Base-by-base conservation (phyloP, 768 basidiomycete genomes). In the Suillus sp. region DNA sequence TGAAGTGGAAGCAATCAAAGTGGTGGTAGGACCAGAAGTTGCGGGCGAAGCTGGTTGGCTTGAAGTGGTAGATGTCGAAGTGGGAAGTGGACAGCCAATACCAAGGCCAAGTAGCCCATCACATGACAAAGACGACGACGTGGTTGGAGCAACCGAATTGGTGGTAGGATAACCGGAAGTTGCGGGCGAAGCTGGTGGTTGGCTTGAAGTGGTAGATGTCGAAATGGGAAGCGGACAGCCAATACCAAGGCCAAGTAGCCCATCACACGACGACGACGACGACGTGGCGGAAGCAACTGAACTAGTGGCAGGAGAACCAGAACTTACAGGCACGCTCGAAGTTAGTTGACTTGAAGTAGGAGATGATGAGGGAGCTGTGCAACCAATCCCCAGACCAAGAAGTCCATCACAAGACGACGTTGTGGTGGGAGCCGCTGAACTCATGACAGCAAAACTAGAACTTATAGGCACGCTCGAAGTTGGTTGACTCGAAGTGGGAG, bases 181-280 rank as follows among this genome's bases (percentile, higher is more conserved):
- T 11, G 22, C 9, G 57, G 42, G 38, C 37, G 47, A 48, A 48
- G 47, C 14, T 48, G 3, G 34, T 8, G 14, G 22, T 8, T 64
- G 34, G 2, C 66, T 48, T 18, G 43, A 27, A 4, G 60, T 1
- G 9, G 63, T 45, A 32, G 70, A 56, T 27, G 59, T 47, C 5
- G 62, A 38, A 62, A 37, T 40, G 37, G 63, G 27, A 4, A 63
- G 32, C n/a, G 66, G 27, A 53, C 68, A 73, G 20, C 65, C 71
- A 30, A 69, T 8, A 4, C 64, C 65, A 37, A 70, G 58, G 3
- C 67, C 72, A 37, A 73, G 58, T 2, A 72, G 43, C 1, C 66
- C 72, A 38, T 16, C 35, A 18, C 48, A 48, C 48, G 48, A 48
- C 22, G 47, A 48, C 45, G 48, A 25, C 25, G 45, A 14, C 13